Evolutionary conservation across 2,329 filamentous ascomycete species (phyloP), one percentile per base, ranked within the genome.

Genomic region (Leptographium procerum): DNA sequence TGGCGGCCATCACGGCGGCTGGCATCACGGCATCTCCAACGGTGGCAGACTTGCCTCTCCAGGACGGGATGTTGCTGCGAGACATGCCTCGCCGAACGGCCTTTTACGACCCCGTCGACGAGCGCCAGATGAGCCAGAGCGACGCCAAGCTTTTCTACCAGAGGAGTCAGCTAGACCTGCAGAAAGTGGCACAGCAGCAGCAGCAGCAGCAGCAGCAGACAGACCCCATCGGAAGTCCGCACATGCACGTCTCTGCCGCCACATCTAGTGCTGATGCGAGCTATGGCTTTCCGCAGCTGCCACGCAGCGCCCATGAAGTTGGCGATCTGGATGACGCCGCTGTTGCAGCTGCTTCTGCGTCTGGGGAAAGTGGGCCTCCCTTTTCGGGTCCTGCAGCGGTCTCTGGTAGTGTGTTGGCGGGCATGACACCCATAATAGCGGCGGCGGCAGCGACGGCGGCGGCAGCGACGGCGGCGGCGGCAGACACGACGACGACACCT

Each of bases 101-200:
- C 24, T 95, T 91, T 69, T 96, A 95, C 73, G 91, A 96, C 71
- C 90, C 92, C 67, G 87, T 92, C 56, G 88, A 89, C 57, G 94
- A 99, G 72, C 95, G 94, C 67, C 89, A 92, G 68, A 88, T 96
- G 84, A 95, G 87, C 67, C 91, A 96, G 71, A 86, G 89, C 29
- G 94, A 99, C 70, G 89, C 92, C 60, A 97, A 96, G 72, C 81
- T 96, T 62, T 95, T 97, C 75, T 99, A 96, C 71, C 92, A 96
- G 73, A 82, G 89, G 64, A 91, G 89, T 71, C 88, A 91, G 71
- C 76, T 85, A 59, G 87, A 86, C 62, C 68, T 71, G 58, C 67
- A 67, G 64, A 77, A 70, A 65, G 64, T 64, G 55, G 67, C 45
- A 66, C 59, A 71, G 64, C 60, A 72, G 69, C 70, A 69, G 57